Evolutionary conservation across 2,329 filamentous ascomycete genomes (phyloP).

Genomic region (Plenodomus biglobosus): DNA sequence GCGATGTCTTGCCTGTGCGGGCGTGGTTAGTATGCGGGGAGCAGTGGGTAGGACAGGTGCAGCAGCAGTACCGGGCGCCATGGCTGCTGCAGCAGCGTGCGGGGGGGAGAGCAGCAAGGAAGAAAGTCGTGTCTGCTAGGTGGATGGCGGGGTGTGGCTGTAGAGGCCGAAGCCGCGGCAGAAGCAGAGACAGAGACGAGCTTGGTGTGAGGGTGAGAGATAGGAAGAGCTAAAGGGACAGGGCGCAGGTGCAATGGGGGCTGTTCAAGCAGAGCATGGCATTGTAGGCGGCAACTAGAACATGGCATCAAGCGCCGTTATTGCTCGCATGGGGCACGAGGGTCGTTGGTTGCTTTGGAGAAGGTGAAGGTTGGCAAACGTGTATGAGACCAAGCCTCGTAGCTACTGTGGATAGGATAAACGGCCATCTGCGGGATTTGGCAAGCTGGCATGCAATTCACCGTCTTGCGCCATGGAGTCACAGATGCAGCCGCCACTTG

Average conservation of each 20-base stretch:
- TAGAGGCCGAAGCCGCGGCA: no score
- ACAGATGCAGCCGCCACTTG: no score
- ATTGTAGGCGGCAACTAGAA: constrained; percentile 21
- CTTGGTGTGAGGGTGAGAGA: background rate
- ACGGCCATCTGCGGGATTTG: no score
- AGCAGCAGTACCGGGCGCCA: constrained; percentile 26
- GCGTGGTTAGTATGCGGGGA: constrained; percentile 12
- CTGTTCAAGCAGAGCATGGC: constrained; percentile 15
- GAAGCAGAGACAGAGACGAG: constrained; percentile 4
- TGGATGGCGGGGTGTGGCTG: background rate
- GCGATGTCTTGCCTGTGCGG: constrained; percentile 53
- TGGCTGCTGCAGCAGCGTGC: constrained; percentile 12
- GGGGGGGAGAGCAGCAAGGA: no score
- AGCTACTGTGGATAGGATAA: no score
- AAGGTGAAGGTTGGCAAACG: no score
- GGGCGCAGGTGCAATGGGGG: constrained; percentile 1
- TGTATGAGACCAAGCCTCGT: no score
- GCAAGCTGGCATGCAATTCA: no score
- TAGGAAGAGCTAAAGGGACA: background rate
- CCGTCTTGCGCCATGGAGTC: no score
- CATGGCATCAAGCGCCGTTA: background rate
- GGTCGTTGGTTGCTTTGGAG: no score
- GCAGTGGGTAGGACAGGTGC: background rate
- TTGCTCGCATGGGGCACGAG: no score
- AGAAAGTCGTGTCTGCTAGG: no score